Evolutionary conservation across 2,329 filamentous ascomycete species (phyloP).

Genomic region (Aspergillus calidoustus): DNA sequence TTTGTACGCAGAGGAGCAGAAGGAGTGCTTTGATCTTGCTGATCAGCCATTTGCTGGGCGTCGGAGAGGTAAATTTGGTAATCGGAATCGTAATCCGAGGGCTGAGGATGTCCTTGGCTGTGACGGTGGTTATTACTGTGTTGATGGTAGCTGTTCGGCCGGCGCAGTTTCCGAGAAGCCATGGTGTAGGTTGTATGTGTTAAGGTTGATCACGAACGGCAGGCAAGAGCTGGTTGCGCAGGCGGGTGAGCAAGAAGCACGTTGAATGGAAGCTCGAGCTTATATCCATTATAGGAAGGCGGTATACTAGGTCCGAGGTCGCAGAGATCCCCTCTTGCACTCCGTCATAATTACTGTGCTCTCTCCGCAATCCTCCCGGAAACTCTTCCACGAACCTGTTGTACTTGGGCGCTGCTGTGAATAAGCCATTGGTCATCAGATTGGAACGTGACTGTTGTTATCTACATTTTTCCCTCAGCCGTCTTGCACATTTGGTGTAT

Average conservation of each 20-base stretch:
- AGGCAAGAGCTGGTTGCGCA: background rate
- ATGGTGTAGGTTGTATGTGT: slow-evolving; percentile 23
- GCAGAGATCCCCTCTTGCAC: slow-evolving; percentile 7
- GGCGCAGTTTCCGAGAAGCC: slow-evolving; percentile 39
- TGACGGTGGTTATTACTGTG: slow-evolving; percentile 24
- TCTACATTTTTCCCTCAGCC: background rate
- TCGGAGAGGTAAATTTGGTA: slow-evolving; percentile 55
- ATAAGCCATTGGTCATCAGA: background rate
- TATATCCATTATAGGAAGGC: slow-evolving; percentile 23
- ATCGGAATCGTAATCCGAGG: slow-evolving; percentile 70
- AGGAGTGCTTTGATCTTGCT: slow-evolving; percentile 37
- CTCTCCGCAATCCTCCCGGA: background rate
- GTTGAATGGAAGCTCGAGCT: slow-evolving; percentile 14
- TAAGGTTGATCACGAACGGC: background rate
- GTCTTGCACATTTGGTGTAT: slow-evolving; percentile 8
- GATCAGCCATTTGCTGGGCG: slow-evolving; percentile 30
- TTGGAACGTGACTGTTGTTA: background rate
- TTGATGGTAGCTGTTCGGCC: slow-evolving; percentile 33
- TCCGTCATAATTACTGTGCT: slow-evolving; percentile 7
- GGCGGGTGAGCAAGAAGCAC: background rate
- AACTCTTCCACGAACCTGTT: background rate
- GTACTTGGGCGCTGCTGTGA: background rate
- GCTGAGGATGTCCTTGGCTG: slow-evolving; percentile 27
- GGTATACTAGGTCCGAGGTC: slow-evolving; percentile 15
- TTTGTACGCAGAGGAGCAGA: slow-evolving; percentile 66